Base-by-base conservation (phyloP, 306 rosid genomes). In the Adenanthera pavonina region DNA sequence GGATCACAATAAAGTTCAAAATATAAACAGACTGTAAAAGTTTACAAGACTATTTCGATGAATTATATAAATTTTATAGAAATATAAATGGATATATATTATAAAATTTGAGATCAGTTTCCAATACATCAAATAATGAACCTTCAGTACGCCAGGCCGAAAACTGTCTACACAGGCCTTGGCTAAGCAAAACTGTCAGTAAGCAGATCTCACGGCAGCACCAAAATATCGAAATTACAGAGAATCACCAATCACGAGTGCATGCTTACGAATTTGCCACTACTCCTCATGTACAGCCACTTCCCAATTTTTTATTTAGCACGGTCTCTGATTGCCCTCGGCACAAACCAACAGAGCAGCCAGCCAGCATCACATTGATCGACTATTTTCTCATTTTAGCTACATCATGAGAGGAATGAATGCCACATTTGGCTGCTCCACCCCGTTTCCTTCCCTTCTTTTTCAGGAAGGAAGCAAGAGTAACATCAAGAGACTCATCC, bases 101-200 rank as follows among this genome's bases (percentile, higher is more conserved):
- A 25, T 25, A 25, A 25, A 25, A 25, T 25, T 25, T 25, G 30
- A 25, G 30, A 25, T 25, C 30, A 25, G 30, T 25, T 25, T 25
- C 30, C 30, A 25, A 7, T 57, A 57, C 61, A 54, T 17, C 20
- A 8, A 20, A 19, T 1, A 57, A 57, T 1, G 65, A 40, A 41
- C 47, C 35, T 13, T 47, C 57, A 70, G n/a, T 69, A n/a, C 12
- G 20, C 80, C 65, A 65, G 80, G 86, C 82, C 80, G 83, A 86
- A 86, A 86, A 83, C 78, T 38, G 54, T 60, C 17, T 30, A 76
- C 41, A 66, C 80, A 83, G 84, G 86, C 80, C 80, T 43, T 61
- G 25, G 72, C 81, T 78, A 35, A 52, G 71, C 53, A 74, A 61
- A 69, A 78, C 15, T 68, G 48, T 7, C 3, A 38, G 62, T 3